phyloP scores from a whole-genome alignment of 2,329 filamentous ascomycete genomes.

The Aspergillus carbonarius region DNA sequence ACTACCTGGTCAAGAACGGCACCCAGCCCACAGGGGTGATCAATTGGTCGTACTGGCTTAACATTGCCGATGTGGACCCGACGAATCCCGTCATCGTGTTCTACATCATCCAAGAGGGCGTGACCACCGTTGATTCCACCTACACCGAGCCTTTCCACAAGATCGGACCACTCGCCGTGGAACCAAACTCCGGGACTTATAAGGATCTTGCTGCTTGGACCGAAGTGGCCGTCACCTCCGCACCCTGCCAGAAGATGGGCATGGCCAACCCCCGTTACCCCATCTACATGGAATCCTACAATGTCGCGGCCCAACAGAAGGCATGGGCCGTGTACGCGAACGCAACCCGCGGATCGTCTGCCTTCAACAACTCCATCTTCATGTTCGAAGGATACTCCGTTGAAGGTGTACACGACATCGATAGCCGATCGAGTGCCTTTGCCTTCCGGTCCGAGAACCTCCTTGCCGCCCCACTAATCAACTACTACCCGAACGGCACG shows the following conservation, averaged over 20 bases:
- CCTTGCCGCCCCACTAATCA: conserved; percentile 35
- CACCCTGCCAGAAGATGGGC: conserved; percentile 46
- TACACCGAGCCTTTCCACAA: conserved; percentile 48
- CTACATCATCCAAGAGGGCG: conserved; percentile 36
- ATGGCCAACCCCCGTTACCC: conserved; percentile 47
- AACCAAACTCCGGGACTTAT: conserved; percentile 43
- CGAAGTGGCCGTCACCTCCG: conserved; percentile 37
- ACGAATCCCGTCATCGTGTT: conserved; percentile 31
- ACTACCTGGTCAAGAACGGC: conserved; percentile 45
- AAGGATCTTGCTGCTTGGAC: conserved; percentile 48
- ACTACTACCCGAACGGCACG: conserved; percentile 25
- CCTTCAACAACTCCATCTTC: conserved; percentile 47
- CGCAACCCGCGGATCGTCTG: conserved; percentile 29
- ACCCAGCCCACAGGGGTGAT: conserved; percentile 47
- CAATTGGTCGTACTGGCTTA: conserved; percentile 47
- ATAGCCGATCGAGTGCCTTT: conserved; percentile 44
- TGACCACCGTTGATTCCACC: conserved; percentile 39
- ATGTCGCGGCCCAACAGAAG: conserved; percentile 36
- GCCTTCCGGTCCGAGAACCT: conserved; percentile 49
- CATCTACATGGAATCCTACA: conserved; percentile 45
- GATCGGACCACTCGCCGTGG: conserved; percentile 40
- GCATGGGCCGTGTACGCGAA: conserved; percentile 42
- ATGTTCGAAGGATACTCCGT: conserved; percentile 58
- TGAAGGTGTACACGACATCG: conserved; percentile 44
- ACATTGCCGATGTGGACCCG: conserved; percentile 25